Percentiles rank a stretch among this genome's conserved stretches.
phyloP scores from a whole-genome alignment of 805 yeast genomes.

The Candida incommunis region DNA sequence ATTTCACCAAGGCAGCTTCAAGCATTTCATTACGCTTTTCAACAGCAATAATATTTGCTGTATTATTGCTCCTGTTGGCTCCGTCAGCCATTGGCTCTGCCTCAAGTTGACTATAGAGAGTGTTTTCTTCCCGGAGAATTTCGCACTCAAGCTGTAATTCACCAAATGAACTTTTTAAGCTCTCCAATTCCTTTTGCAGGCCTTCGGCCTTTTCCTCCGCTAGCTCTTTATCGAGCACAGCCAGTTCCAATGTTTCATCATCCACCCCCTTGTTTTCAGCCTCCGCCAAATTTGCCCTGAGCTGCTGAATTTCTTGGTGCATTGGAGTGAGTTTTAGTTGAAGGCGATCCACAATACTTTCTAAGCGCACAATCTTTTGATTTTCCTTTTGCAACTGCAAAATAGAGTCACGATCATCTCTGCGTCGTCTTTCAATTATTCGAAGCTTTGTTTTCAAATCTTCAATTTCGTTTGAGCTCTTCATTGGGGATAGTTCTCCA shows the following conservation, averaged over 20 bases:
- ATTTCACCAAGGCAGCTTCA: constrained; percentile 28
- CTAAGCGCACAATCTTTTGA: constrained; percentile 12
- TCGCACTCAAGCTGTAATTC: constrained; percentile 15
- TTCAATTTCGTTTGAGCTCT: constrained; percentile 1
- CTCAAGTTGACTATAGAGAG: constrained; percentile 3
- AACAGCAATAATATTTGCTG: constrained; percentile 5
- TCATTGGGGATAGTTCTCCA: neutral
- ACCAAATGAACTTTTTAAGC: constrained; percentile 9
- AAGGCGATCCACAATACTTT: constrained; percentile 16
- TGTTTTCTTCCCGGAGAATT: constrained; percentile 15
- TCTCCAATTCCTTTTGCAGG: constrained; percentile 14
- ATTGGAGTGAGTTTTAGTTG: constrained; percentile 18
- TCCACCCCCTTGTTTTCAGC: constrained; percentile 9
- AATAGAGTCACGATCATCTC: constrained; percentile 14
- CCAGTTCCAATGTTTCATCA: constrained; percentile 19
- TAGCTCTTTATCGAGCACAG: constrained; percentile 22
- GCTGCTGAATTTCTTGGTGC: constrained; percentile 16
- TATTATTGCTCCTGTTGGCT: neutral
- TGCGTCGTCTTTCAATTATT: constrained; percentile 10
- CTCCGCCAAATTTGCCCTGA: constrained; percentile 10
- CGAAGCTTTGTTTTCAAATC: constrained; percentile 7
- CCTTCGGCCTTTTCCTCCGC: constrained; percentile 21
- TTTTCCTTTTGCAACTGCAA: constrained; percentile 11
- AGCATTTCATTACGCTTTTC: constrained; percentile 25
- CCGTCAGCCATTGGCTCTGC: neutral